phyloP scores from a whole-genome alignment of 1,284 basidiomycete species.

The Rhodotorula mucilaginosa region DNA sequence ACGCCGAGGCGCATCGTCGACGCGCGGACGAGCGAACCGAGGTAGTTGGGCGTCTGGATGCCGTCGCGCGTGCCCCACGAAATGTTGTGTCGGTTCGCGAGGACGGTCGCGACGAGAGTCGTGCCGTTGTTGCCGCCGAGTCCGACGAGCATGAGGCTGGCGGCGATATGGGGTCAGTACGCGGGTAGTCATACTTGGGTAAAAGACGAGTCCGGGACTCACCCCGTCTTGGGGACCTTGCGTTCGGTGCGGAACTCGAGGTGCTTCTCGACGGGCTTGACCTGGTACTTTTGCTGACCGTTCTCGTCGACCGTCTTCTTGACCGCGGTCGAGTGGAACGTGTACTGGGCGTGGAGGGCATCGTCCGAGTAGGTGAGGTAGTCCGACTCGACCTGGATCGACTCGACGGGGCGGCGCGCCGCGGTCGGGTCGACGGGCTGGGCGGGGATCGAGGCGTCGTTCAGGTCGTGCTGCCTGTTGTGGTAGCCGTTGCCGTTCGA shows the following conservation, averaged over 20 bases:
- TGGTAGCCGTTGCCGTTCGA: conserved; percentile 75
- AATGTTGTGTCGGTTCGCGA: conserved; percentile 95
- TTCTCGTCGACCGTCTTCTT: conserved; percentile 62
- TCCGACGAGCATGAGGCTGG: conserved; percentile 92
- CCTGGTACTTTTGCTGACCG: conserved; percentile 54
- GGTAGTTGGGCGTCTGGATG: conserved; percentile 92
- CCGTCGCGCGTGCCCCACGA: conserved; percentile 93
- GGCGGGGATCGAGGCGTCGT: conserved; percentile 25
- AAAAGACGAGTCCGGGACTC: conserved; percentile 47
- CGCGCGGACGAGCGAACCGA: conserved; percentile 78
- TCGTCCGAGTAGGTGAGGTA: conserved; percentile 77
- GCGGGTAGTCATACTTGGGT: too few relatives aligned
- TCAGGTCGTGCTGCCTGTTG: conserved; percentile 54
- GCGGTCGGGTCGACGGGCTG: conserved; percentile 73
- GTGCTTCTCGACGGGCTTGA: conserved; percentile 68
- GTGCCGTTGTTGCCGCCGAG: conserved; percentile 97
- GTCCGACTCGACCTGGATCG: conserved; percentile 79
- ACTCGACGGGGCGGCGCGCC: conserved; percentile 64
- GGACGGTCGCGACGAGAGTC: conserved; percentile 88
- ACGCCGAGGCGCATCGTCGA: conserved; percentile 89
- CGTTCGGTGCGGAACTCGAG: conserved; percentile 91
- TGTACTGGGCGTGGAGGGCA: conserved; percentile 76
- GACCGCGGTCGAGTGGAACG: conserved; percentile 60
- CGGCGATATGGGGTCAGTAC: background rate
- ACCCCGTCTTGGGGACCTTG: conserved; percentile 90